Percentiles rank a stretch among this genome's conserved stretches.
phyloP scores from a whole-genome alignment of 2,329 filamentous ascomycete species.

The Chaetomium sp. region DNA sequence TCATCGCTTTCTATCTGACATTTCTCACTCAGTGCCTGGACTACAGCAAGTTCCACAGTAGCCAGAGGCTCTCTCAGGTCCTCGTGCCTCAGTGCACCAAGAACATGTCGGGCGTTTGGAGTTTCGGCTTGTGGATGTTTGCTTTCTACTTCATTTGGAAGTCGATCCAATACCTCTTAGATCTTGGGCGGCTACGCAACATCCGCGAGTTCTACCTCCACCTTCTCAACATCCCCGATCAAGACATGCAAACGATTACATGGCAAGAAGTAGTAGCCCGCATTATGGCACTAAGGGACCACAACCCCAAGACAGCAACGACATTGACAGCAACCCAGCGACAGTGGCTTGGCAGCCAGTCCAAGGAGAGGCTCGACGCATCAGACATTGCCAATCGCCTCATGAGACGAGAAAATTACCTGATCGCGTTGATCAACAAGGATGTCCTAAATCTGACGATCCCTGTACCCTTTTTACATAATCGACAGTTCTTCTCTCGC shows the following conservation, averaged over 20 bases:
- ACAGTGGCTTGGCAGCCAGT: conserved; percentile 74
- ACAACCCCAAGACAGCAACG: conserved; percentile 77
- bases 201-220: conserved; percentile 86
- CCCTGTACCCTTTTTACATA: conserved; percentile 78
- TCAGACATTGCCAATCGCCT: conserved; percentile 96
- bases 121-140: conserved; percentile 79
- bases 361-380: conserved; percentile 91
- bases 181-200: conserved; percentile 70
- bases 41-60: conserved; percentile 72
- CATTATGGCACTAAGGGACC: conserved; percentile 79
- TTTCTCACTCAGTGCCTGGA: conserved; percentile 86
- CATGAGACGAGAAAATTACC: conserved; percentile 95
- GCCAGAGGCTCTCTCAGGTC: conserved; percentile 56
- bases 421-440: conserved; percentile 97
- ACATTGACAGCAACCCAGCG: conserved; percentile 56
- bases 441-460: conserved; percentile 87
- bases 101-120: conserved; percentile 75
- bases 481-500: conserved; percentile 81
- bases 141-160: conserved; percentile 85
- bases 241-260: conserved; percentile 90
- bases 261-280: conserved; percentile 90
- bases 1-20: conserved; percentile 79
- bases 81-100: conserved; percentile 73
- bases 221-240: conserved; percentile 76
- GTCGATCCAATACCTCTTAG: conserved; percentile 70